phyloP scores from a whole-genome alignment of 2,329 filamentous ascomycete species.

The Penicillium vulpinum region DNA sequence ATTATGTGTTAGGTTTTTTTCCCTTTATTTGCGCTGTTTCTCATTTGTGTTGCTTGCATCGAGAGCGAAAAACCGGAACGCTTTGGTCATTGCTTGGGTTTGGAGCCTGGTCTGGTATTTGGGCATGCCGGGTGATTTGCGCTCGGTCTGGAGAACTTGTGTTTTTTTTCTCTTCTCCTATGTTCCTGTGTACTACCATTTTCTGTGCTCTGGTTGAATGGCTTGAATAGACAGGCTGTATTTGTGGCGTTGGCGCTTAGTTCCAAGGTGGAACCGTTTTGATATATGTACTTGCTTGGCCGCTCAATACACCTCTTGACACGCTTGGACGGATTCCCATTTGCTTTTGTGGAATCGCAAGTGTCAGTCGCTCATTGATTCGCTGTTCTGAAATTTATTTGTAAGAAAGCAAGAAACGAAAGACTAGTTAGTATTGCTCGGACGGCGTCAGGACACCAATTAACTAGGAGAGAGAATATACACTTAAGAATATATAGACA shows the following conservation, averaged over 20 bases:
- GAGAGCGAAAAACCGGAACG: not conserved
- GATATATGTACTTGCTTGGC: not conserved
- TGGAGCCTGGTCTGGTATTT: not conserved
- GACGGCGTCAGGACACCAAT: not conserved
- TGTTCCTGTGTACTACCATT: constrained; percentile 2
- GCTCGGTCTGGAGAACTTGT: not conserved
- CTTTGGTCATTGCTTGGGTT: not conserved
- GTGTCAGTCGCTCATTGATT: not conserved
- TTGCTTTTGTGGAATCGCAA: not conserved
- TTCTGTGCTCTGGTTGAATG: not conserved
- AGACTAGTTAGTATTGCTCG: not conserved
- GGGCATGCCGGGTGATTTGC: not conserved
- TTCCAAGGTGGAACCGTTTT: not conserved
- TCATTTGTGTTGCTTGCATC: not conserved
- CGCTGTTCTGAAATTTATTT: not conserved
- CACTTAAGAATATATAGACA: constrained; percentile 2
- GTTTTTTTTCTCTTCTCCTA: not conserved
- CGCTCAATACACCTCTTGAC: not conserved
- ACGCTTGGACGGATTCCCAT: not conserved
- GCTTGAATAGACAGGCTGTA: not conserved
- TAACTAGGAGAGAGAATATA: not conserved
- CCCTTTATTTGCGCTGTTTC: not conserved
- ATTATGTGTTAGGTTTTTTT: not conserved
- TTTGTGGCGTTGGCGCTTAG: constrained; percentile 3
- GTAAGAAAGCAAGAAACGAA: not conserved